Conservation (phyloP, 2,329 filamentous ascomycete genomes). For the Shiraia bambusicola region DNA sequence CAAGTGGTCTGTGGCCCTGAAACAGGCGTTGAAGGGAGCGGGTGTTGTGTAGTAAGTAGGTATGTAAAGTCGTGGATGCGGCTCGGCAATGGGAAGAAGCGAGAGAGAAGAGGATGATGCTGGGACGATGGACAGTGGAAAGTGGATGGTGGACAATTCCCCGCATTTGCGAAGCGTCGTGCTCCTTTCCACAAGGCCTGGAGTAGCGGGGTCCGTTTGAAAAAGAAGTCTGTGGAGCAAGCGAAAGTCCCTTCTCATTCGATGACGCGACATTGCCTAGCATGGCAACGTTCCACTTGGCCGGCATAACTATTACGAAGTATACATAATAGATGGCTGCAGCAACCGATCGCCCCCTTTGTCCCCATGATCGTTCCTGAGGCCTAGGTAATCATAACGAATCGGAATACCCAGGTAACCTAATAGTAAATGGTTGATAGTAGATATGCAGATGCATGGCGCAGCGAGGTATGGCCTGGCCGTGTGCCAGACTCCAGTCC, state of each 20-base stretch:
- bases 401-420: too few species aligned
- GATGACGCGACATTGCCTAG: constrained; percentile 22
- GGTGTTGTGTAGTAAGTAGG: constrained; percentile 31
- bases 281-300: constrained; percentile 27
- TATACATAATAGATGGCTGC: constrained; percentile 7
- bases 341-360: constrained; percentile 3
- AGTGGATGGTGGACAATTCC: constrained; percentile 36
- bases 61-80: constrained; percentile 31
- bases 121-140: constrained; percentile 31
- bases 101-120: constrained; percentile 31
- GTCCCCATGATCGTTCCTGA: constrained; percentile 9
- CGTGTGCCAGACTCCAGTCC: too few species aligned
- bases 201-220: constrained; percentile 25
- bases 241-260: constrained; percentile 29
- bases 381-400: constrained; percentile 5
- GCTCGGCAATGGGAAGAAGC: constrained; percentile 38
- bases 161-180: constrained; percentile 38
- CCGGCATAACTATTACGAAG: too few species aligned
- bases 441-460: too few species aligned
- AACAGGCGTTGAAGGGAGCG: constrained; percentile 22
- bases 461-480: too few species aligned
- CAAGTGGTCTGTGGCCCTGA: constrained; percentile 10
- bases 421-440: too few species aligned
- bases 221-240: constrained; percentile 29
- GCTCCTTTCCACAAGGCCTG: constrained; percentile 35